phyloP scores from a whole-genome alignment of 495 filamentous ascomycete genomes.

The Melanomma pulvis-pyrius region DNA sequence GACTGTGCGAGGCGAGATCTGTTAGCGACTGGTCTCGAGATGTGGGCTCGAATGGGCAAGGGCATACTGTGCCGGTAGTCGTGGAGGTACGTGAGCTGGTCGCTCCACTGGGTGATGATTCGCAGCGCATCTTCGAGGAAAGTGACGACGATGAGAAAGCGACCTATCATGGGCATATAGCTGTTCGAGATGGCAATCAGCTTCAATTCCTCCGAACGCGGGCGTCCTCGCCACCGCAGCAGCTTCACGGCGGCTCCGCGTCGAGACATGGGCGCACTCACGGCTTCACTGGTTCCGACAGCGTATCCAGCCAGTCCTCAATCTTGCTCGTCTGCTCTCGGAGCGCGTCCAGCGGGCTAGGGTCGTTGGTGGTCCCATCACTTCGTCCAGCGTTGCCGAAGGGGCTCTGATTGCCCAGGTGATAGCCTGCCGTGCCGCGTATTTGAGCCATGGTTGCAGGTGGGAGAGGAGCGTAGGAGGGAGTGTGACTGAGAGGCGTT shows the following conservation, averaged over 20 bases:
- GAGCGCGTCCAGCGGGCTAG: constrained; percentile 88
- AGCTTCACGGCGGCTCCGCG: background rate
- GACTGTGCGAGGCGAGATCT: constrained; percentile 57
- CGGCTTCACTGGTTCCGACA: constrained; percentile 94
- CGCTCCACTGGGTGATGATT: constrained; percentile 97
- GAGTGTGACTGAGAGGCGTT: constrained; percentile 4
- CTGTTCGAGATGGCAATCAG: constrained; percentile 50
- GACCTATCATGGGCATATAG: constrained; percentile 91
- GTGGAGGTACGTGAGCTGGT: constrained; percentile 90
- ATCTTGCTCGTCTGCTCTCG: constrained; percentile 96
- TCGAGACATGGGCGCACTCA: constrained; percentile 57
- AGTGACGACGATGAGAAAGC: constrained; percentile 96
- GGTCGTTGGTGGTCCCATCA: constrained; percentile 67
- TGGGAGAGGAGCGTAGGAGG: constrained; percentile 13
- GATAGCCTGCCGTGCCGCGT: constrained; percentile 93
- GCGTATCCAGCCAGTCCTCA: constrained; percentile 87
- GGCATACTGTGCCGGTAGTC: constrained; percentile 88
- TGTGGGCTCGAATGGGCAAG: constrained; percentile 20
- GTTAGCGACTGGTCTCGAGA: constrained; percentile 33
- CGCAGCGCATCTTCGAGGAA: constrained; percentile 96
- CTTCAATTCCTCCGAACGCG: background rate
- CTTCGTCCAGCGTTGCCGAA: constrained; percentile 58
- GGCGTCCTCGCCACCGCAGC: background rate
- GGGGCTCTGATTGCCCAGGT: constrained; percentile 69
- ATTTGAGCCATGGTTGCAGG: constrained; percentile 80